Conservation (phyloP, 2,329 filamentous ascomycete species). For the Aspergillus aculeatinus region DNA sequence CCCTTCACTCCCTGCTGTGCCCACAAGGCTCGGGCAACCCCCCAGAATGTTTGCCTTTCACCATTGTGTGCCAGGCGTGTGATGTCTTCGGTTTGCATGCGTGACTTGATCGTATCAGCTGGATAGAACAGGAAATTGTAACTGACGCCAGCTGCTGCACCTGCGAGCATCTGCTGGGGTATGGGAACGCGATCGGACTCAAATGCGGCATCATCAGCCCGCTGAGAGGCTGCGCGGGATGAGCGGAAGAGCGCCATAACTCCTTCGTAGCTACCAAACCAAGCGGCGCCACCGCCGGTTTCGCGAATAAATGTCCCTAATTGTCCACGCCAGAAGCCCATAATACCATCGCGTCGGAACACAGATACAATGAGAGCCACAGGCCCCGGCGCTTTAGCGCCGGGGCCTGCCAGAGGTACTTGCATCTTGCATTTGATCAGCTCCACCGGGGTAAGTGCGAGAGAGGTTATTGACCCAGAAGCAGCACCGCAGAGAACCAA, state of each 20-base stretch:
- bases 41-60: conserved; percentile 66
- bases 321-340: conserved; percentile 94
- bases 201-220: conserved; percentile 5
- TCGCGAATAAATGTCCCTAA: conserved; percentile 90
- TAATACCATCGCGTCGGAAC: conserved; percentile 76
- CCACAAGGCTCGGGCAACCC: conserved; percentile 74
- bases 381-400: conserved; percentile 57
- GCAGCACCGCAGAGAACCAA: conserved; percentile 80
- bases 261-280: conserved; percentile 91
- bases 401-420: conserved; percentile 56
- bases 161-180: conserved; percentile 83
- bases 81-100: conserved; percentile 87
- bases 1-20: conserved; percentile 76
- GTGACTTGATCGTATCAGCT: conserved; percentile 93
- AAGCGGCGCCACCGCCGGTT: conserved; percentile 87
- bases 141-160: conserved; percentile 82
- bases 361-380: conserved; percentile 73
- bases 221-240: conserved; percentile 37
- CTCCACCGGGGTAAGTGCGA: conserved; percentile 92
- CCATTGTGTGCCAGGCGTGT: conserved; percentile 41
- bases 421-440: conserved; percentile 99
- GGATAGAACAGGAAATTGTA: conserved; percentile 99
- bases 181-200: conserved; percentile 59
- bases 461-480: conserved; percentile 82
- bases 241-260: conserved; percentile 69